Base-by-base conservation (phyloP, 441 rosid species). In the Euphorbia celastroides region DNA sequence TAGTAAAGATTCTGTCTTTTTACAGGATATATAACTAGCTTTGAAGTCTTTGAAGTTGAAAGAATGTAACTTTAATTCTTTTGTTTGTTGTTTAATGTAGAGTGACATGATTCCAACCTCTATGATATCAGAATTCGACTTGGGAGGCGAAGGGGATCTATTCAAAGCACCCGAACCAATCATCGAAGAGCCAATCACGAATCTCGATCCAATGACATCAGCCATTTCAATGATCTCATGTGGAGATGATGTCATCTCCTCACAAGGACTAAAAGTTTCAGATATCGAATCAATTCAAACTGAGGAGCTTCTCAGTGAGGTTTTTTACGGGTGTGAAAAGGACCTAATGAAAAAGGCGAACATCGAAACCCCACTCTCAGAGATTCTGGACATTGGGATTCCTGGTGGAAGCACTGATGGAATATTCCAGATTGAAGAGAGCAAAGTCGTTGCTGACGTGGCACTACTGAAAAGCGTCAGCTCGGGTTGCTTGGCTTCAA, bases 131-230 rank as follows among this genome's bases (percentile, higher is more conserved):
- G 97, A 92, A 65, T 95, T 88, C 65, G 88, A 92, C 78, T 74
- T 92, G n/a, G 96, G 96, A 70, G 95, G 79, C 65, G 99, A 88
- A 83, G 88, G 96, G 63, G 97, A 92, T 78, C 74, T 95, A 13
- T 95, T 95, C 78, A 87, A 87, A 84, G 97, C 97, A 34, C 96
- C 98, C 9, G 89, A 88, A 73, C 89, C 95, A 26, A 77, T 92
- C 73, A 86, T 90, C 28, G 95, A 88, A 78, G 93, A 87, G 66
- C 82, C 86, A 34, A 46, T 77, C 17, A 32, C 77, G 66, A 72
- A 81, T 66, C 76, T 82, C 17, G 97, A 94, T 86, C 92, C 93
- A 48, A 77, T 92, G 79, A 77, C 88, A 0, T 86, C 84, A 30
- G 90, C 92, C 72, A 80, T 95, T 62, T 86, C 90, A 0, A 82